phyloP scores from a whole-genome alignment of 2,329 filamentous ascomycete species.

The Neonectria neomacrospora region DNA sequence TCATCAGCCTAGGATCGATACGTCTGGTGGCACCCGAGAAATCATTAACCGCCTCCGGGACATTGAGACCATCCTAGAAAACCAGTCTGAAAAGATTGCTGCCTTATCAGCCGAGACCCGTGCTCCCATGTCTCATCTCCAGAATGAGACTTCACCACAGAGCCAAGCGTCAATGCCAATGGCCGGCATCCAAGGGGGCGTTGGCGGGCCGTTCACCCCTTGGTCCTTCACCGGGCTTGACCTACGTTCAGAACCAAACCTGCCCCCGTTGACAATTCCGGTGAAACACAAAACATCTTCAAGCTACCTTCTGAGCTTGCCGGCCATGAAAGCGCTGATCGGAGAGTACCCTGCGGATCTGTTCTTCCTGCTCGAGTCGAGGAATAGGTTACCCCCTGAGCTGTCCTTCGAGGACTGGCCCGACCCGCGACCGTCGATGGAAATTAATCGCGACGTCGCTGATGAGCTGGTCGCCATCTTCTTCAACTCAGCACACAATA shows the following conservation, averaged over 20 bases:
- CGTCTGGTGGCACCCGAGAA: slow-evolving; percentile 44
- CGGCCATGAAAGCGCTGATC: slow-evolving; percentile 44
- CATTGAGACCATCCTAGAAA: slow-evolving; percentile 41
- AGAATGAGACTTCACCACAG: slow-evolving; percentile 28
- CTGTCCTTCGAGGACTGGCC: slow-evolving; percentile 33
- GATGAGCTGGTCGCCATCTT: slow-evolving; percentile 42
- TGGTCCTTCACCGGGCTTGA: slow-evolving; percentile 11
- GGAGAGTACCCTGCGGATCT: slow-evolving; percentile 46
- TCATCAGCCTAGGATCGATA: slow-evolving; percentile 40
- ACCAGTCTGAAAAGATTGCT: slow-evolving; percentile 33
- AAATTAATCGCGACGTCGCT: slow-evolving; percentile 29
- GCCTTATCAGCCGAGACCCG: slow-evolving; percentile 18
- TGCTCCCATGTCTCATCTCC: not conserved
- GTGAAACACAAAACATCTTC: slow-evolving; percentile 47
- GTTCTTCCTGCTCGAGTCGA: slow-evolving; percentile 45
- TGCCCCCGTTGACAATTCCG: slow-evolving; percentile 44
- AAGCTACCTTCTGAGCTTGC: slow-evolving; percentile 43
- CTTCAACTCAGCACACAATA: slow-evolving; percentile 41
- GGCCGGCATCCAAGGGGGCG: slow-evolving; percentile 13
- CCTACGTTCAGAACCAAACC: slow-evolving; percentile 18
- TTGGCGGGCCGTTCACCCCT: slow-evolving; percentile 13
- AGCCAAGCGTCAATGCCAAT: slow-evolving; percentile 30
- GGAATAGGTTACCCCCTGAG: slow-evolving; percentile 38
- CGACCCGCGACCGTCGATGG: slow-evolving; percentile 8
- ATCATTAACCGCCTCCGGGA: slow-evolving; percentile 43